Conservation (phyloP, 2,329 filamentous ascomycete species). For the Pseudogymnoascus sp. region DNA sequence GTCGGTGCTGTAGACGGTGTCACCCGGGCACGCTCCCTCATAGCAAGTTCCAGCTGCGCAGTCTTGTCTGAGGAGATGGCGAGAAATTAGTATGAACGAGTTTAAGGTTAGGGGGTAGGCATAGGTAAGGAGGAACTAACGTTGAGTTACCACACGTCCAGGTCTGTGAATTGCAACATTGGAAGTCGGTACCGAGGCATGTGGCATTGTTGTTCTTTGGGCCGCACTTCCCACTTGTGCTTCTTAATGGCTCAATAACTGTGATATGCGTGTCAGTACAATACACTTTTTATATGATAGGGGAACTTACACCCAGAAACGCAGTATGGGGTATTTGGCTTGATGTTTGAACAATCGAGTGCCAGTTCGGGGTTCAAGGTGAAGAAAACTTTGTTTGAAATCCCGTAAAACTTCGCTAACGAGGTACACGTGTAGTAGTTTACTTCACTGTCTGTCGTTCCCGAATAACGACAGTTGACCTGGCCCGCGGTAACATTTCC, state of each 20-base stretch:
- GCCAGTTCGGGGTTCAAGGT: no score
- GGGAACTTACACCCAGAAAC: slow-evolving; percentile 24
- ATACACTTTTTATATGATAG: no score
- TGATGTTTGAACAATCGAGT: no score
- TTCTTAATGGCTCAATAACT: slow-evolving; percentile 24
- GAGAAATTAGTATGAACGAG: slow-evolving; percentile 6
- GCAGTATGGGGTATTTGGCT: slow-evolving; percentile 14
- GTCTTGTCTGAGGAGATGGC: slow-evolving; percentile 21
- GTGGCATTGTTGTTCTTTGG: slow-evolving; percentile 27
- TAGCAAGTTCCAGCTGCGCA: slow-evolving; percentile 29
- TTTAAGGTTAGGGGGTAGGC: background rate
- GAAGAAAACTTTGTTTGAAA: no score
- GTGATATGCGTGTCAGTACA: background rate
- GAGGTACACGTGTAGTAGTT: no score
- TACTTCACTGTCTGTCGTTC: no score
- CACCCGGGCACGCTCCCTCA: slow-evolving; percentile 27
- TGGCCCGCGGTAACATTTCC: no score
- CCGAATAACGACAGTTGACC: no score
- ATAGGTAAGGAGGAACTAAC: slow-evolving; percentile 19
- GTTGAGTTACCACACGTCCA: slow-evolving; percentile 25
- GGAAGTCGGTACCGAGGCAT: slow-evolving; percentile 24
- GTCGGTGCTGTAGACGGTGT: slow-evolving; percentile 26
- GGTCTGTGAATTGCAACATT: slow-evolving; percentile 29
- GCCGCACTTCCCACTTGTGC: slow-evolving; percentile 26
- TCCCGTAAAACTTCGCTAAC: no score